Evolutionary conservation across 2,329 filamentous ascomycete species (phyloP), one percentile per base, ranked within the genome.

Genomic region (Fusarium duplospermum): DNA sequence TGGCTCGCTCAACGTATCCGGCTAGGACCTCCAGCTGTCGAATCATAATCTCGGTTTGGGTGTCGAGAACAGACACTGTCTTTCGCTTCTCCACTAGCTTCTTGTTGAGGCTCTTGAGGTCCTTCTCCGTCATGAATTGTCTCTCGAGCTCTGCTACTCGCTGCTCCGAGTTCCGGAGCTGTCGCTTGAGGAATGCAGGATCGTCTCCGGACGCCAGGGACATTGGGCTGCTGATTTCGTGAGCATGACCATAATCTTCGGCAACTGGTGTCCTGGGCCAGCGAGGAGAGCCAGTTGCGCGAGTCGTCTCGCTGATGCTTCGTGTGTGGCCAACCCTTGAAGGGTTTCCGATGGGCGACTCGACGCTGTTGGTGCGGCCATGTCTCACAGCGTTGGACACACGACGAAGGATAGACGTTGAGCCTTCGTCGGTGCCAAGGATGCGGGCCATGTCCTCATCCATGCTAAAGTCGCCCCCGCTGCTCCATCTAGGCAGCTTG

Each of bases 401-500:
- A 62, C 94, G 91, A 66, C 94, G 93, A 71, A 98, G 86, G 70
- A 98, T 93, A 1, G 94, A 96, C 29, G 94, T 92, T 35, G 91
- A 92, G 50, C 89, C 87, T 80, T 95, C 93, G 69, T 96, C 94
- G 22, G 90, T 92, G 45, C 91, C 93, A 69, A 98, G 87, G 67
- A 98, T 96, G 66, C 95, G 92, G 63, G 94, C 93, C 90, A 98
- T 94, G 80, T 98, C 96, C 82, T 98, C 95, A 74, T 98, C 96
- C 92, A 98, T 91, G 69, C 93, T 96, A 79, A 98, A 96, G 74
- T 97, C 95, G 64, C 92, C 94, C 62, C 94, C 94, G 50, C 90
- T 89, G 82, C 93, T 97, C 90, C 90, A 94, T 78, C 92, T 88
- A 74, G 93, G 90, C 71, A 94, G 85, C 77, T 91, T 91, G 11